These are phyloP conservation scores for Tylopilus felleus DNA, from an alignment of 768 basidiomycete genomes.

Conservation along the genomic window DNA sequence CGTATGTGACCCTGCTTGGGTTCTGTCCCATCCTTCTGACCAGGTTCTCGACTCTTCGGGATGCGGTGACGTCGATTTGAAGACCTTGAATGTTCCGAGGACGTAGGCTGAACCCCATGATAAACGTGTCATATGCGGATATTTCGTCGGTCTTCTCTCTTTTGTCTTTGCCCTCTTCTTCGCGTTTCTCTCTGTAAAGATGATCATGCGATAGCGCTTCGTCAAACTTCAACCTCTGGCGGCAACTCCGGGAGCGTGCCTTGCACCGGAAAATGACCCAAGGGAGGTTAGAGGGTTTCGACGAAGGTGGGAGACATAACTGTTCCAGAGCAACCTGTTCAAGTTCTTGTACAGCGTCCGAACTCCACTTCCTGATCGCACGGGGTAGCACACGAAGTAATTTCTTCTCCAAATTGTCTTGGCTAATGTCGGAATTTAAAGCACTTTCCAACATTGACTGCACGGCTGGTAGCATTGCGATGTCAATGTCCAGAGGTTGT, in stretches of 20 bases:
- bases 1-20: background rate
- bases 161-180: too few relatives aligned
- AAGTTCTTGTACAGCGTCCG: slow-evolving; percentile 7
- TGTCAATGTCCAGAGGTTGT: slow-evolving; percentile 1
- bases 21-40: slow-evolving; percentile 7
- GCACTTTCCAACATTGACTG: background rate
- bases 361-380: slow-evolving; percentile 7
- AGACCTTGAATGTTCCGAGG: slow-evolving; percentile 1
- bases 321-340: slow-evolving; percentile 1
- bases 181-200: background rate
- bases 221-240: slow-evolving; percentile 1
- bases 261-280: slow-evolving; percentile 13
- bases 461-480: slow-evolving; percentile 1
- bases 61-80: slow-evolving; percentile 3
- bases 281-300: slow-evolving; percentile 7
- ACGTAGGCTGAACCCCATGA: background rate
- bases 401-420: background rate
- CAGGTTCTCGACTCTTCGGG: slow-evolving; percentile 8
- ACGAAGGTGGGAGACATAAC: background rate
- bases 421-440: background rate
- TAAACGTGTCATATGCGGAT: background rate
- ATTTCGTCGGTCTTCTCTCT: background rate
- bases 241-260: background rate
- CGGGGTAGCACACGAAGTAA: background rate
- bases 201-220: slow-evolving; percentile 5